Conservation (phyloP, 352 stramenopile species). For the Peronospora farinosa region DNA sequence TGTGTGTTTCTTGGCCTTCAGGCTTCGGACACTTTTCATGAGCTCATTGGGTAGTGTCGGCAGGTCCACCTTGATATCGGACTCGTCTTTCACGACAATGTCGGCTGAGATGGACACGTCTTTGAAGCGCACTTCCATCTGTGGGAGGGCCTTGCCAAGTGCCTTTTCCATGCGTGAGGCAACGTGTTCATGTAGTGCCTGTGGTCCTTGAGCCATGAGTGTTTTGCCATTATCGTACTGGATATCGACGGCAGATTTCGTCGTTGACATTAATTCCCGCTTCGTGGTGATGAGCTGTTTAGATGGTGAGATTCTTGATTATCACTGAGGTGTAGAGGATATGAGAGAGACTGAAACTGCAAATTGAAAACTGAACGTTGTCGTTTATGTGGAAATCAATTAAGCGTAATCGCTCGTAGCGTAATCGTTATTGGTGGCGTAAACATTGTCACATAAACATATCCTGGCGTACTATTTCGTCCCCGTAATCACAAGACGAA, state of each 20-base stretch:
- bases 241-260: slow-evolving; percentile 2
- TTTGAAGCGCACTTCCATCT: slow-evolving; percentile 43
- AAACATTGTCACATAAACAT: too few relatives aligned
- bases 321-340: too few relatives aligned
- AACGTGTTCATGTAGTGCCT: slow-evolving; percentile 31
- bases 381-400: too few relatives aligned
- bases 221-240: slow-evolving; percentile 23
- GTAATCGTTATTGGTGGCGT: too few relatives aligned
- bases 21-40: slow-evolving; percentile 11
- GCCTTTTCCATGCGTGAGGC: slow-evolving; percentile 23
- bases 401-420: too few relatives aligned
- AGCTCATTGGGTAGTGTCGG: slow-evolving; percentile 21
- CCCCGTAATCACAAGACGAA: too few relatives aligned
- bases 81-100: slow-evolving; percentile 20
- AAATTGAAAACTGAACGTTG: too few relatives aligned
- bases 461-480: too few relatives aligned
- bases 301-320: too few relatives aligned
- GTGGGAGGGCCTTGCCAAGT: slow-evolving; percentile 26
- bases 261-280: too few relatives aligned
- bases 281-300: too few relatives aligned
- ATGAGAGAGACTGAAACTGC: too few relatives aligned
- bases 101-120: slow-evolving; percentile 27
- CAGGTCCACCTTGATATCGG: slow-evolving; percentile 13
- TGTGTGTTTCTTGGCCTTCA: slow-evolving; percentile 25
- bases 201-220: slow-evolving; percentile 29